phyloP scores from a whole-genome alignment of 192 early-diverging fungal genomes.

The Backusella tarrabulga region DNA sequence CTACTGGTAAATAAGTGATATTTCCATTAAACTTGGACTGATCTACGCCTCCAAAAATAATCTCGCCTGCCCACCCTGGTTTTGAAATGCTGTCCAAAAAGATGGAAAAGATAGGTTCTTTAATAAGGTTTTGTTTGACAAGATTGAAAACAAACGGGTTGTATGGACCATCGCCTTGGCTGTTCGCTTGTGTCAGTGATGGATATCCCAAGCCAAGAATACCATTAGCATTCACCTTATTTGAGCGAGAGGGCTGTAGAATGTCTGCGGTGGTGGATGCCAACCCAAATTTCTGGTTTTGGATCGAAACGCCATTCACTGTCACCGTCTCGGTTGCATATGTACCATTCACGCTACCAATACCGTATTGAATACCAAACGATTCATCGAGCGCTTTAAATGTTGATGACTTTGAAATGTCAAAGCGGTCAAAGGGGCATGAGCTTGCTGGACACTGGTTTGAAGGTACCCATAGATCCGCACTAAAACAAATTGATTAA shows the following conservation, averaged over 20 bases:
- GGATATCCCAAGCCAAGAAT: slow-evolving; percentile 38
- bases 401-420: slow-evolving; percentile 21
- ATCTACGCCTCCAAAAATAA: slow-evolving; percentile 55
- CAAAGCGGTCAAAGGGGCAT: slow-evolving; percentile 28
- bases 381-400: slow-evolving; percentile 15
- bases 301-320: slow-evolving; percentile 15
- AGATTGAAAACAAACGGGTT: slow-evolving; percentile 38
- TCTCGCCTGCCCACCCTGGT: slow-evolving; percentile 39
- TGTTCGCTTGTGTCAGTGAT: slow-evolving; percentile 23
- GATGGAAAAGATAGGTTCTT: slow-evolving; percentile 30
- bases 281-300: slow-evolving; percentile 37
- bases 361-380: slow-evolving; percentile 35
- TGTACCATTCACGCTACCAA: slow-evolving; percentile 33
- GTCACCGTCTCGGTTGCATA: slow-evolving; percentile 29
- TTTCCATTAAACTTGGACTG: slow-evolving; percentile 41
- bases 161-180: slow-evolving; percentile 14
- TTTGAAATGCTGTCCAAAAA: slow-evolving; percentile 15
- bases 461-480: slow-evolving; percentile 37
- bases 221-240: slow-evolving; percentile 20
- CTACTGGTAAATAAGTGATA: slow-evolving; percentile 45
- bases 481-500: slow-evolving; percentile 14
- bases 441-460: slow-evolving; percentile 4
- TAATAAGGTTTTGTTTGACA: slow-evolving; percentile 14
- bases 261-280: slow-evolving; percentile 23
- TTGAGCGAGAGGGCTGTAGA: neutral